Percentiles rank a stretch among this genome's conserved stretches.
Evolutionary conservation across 2,329 filamentous ascomycete genomes (phyloP).

Genomic region (Phialophora macrospora): DNA sequence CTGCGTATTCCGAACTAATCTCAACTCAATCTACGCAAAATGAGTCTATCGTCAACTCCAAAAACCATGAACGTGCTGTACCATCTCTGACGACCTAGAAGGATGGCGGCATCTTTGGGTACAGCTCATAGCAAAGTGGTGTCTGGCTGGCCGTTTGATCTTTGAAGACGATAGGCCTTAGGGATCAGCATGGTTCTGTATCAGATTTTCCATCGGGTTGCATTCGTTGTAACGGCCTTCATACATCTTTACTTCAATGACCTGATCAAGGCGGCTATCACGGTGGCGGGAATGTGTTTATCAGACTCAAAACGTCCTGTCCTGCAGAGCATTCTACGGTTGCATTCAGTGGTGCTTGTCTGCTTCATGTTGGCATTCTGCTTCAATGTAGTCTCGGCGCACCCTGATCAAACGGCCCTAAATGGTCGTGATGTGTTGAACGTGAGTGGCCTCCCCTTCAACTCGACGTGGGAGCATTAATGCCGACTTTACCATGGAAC

Average conservation of each 20-base stretch:
- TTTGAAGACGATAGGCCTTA: too few species aligned
- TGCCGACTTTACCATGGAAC: neutral
- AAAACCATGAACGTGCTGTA: neutral
- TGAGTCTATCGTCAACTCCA: neutral
- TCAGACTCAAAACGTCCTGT: slow-evolving; percentile 22
- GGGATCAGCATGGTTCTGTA: slow-evolving; percentile 11
- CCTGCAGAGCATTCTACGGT: slow-evolving; percentile 20
- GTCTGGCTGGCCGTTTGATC: neutral
- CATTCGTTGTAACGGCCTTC: slow-evolving; percentile 27
- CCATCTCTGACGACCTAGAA: neutral
- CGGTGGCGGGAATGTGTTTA: slow-evolving; percentile 15
- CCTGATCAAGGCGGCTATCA: slow-evolving; percentile 16
- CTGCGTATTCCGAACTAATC: neutral
- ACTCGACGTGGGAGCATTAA: neutral
- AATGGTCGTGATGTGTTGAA: slow-evolving; percentile 4
- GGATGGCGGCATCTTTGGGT: neutral
- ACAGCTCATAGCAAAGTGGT: neutral
- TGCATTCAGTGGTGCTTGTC: slow-evolving; percentile 29
- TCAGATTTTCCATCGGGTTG: slow-evolving; percentile 22
- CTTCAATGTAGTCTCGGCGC: slow-evolving; percentile 31
- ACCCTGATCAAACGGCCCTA: slow-evolving; percentile 10
- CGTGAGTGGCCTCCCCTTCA: slow-evolving; percentile 6
- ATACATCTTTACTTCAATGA: slow-evolving; percentile 32
- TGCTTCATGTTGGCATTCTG: slow-evolving; percentile 31
- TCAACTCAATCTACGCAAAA: neutral